Evolutionary conservation across 169 alveolate genomes (phyloP), one percentile per base, ranked within the genome.

Genomic region (Plasmodium relictum): DNA sequence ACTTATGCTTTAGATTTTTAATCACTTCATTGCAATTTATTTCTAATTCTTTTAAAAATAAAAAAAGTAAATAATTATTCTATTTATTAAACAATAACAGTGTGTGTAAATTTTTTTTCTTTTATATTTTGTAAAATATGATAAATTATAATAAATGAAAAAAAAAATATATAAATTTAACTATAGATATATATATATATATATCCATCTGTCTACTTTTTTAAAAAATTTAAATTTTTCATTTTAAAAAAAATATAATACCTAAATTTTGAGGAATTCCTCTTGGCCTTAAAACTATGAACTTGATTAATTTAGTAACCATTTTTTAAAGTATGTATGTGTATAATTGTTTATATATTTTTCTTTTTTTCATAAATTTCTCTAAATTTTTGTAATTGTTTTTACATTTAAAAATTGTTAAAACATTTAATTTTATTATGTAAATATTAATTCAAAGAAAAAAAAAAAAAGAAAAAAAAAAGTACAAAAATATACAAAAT

Each of bases 251-350:
- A 0, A 6, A n/a, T 52, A 18, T 20, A 41, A 6, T 76, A 76
- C 88, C 88, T 65, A 76, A 62, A 76, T 62, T 62, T 48, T 76
- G 76, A 48, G 73, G 88, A 20, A 76, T 62, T 31, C 74, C 88
- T 58, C 74, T 76, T 20, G 88, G 88, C 45, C 88, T 41, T 54
- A 76, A 54, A 39, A 76, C 68, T 26, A 76, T 76, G 18, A 76
- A 76, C 44, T 76, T 76, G 2, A 76, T 76, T 41, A 8, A 18
- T 66, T 56, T 62, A 1, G 37, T 62, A 16, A 45, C 66, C 88
- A 76, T 76, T 39, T 68, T 37, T 52, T 52, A 2, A n/a, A 39
- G 54, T 39, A 39, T 58, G 10, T 52, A 6, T 56, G 44, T 4
- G 6, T 52, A 3, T 52, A 52, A n/a, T 10, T 52, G 20, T 52